These are phyloP conservation scores for Priceomyces haplophilus DNA, from an alignment of 805 yeast species.

Conservation along the genomic window DNA sequence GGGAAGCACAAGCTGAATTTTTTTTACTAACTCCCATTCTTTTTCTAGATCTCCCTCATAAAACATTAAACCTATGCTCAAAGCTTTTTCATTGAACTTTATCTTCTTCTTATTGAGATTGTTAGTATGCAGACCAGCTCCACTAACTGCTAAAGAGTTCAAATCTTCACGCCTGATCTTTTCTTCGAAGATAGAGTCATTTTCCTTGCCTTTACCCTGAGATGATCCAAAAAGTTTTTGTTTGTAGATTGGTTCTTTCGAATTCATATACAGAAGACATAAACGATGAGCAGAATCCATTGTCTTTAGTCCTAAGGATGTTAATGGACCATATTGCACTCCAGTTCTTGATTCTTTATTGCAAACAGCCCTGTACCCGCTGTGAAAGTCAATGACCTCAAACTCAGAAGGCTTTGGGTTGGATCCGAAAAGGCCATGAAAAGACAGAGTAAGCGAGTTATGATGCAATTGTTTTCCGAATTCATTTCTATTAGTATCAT, in stretches of 20 bases:
- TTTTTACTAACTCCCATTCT: constrained; percentile 22
- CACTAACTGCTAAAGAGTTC: neutral
- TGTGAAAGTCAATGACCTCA: constrained; percentile 18
- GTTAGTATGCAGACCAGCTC: neutral
- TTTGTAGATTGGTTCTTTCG: neutral
- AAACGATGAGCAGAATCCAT: constrained; percentile 20
- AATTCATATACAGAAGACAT: neutral
- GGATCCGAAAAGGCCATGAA: constrained; percentile 7
- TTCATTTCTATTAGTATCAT: too few species aligned
- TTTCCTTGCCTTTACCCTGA: neutral
- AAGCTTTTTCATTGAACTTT: constrained; percentile 15
- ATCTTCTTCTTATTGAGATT: constrained; percentile 1
- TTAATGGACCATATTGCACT: constrained; percentile 29
- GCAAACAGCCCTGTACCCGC: constrained; percentile 22
- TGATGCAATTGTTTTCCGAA: too few species aligned
- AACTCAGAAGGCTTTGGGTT: constrained; percentile 14
- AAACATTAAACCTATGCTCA: constrained; percentile 24
- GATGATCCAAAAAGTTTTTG: neutral
- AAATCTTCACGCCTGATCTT: constrained; percentile 1
- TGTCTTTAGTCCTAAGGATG: constrained; percentile 27
- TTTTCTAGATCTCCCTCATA: constrained; percentile 28
- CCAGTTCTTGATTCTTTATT: constrained; percentile 23
- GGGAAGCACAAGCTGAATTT: constrained; percentile 38
- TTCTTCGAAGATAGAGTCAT: neutral
- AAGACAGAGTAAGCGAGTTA: neutral